Evolutionary conservation across 1,284 basidiomycete species (phyloP).

Genomic region (Ustilago tritici): DNA sequence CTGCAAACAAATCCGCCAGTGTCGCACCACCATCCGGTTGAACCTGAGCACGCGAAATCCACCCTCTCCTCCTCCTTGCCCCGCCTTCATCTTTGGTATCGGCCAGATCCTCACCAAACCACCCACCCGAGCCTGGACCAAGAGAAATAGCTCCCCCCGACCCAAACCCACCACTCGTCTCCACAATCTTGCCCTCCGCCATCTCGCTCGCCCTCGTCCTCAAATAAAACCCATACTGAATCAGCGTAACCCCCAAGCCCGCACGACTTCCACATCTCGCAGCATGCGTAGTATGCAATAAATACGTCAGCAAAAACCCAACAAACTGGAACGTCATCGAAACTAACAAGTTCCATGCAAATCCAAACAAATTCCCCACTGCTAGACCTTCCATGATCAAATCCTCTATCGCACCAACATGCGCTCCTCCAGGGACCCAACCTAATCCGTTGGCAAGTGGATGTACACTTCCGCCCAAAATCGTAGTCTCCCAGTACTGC

Average conservation of each 20-base stretch:
- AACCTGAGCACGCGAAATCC: constrained; percentile 21
- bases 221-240: constrained; percentile 86
- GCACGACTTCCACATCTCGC: constrained; percentile 93
- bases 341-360: constrained; percentile 83
- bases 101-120: constrained; percentile 44
- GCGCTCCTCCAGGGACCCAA: constrained; percentile 66
- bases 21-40: constrained; percentile 43
- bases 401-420: constrained; percentile 71
- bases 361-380: constrained; percentile 77
- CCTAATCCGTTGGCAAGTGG: constrained; percentile 72
- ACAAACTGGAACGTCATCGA: constrained; percentile 97
- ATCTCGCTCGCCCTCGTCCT: constrained; percentile 72
- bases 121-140: constrained; percentile 61
- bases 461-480: constrained; percentile 73
- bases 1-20: constrained; percentile 63
- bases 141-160: constrained; percentile 22
- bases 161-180: constrained; percentile 16
- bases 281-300: constrained; percentile 80
- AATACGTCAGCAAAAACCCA: constrained; percentile 69
- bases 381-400: constrained; percentile 75
- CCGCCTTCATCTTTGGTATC: constrained; percentile 3
- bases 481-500: constrained; percentile 96
- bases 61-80: constrained; percentile 14
- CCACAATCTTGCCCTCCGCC: constrained; percentile 64
- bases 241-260: constrained; percentile 92